Base-by-base conservation (phyloP, 805 yeast species). In the Wickerhamomyces chambardii region DNA sequence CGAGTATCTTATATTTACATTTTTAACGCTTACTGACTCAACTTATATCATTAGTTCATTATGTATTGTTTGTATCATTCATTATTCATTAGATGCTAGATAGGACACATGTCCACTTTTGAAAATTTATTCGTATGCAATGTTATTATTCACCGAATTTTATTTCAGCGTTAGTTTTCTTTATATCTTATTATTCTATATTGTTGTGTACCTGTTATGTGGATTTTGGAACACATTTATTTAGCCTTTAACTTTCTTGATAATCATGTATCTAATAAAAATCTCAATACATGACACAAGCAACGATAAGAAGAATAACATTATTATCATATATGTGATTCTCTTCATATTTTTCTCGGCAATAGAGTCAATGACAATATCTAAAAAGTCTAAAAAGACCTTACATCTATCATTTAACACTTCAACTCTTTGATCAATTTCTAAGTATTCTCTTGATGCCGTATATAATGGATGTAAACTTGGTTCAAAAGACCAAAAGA, bases 401-500 rank as follows among this genome's bases (percentile, higher is more conserved):
- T 83, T 84, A 56, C 97, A 89, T 33, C 97, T 65, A 54, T 90
- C 97, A 49, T 92, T 92, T 33, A 92, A 66, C 5, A 92, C 96
- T 51, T 84, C 89, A 22, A 90, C 96, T 36, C 98, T 64, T 58
- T 85, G 95, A 53, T 90, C 97, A 42, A 92, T 89, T 58, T 92
- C 98, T 37, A 92, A 62, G 50, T 92, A 92, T 44, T 92, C 96
- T 39, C 96, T 63, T 37, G 89, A 78, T 2, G 97, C 97, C 26
- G 69, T 68, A 57, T 92, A 92, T 29, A 92, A 63, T 4, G 97
- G 97, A 54, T 90, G 95, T 44, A 92, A 68, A 28, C 95, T 89
- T 5, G 98, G 98, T 59, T 92, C 98, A 42, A 70, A 72, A 34
- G 89, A 84, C 98, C 98, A 92, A 57, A 92, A 92, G 51, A 85